These are phyloP conservation scores for Knufia fluminis DNA, from an alignment of 2,329 filamentous ascomycete genomes.

Conservation along the genomic window DNA sequence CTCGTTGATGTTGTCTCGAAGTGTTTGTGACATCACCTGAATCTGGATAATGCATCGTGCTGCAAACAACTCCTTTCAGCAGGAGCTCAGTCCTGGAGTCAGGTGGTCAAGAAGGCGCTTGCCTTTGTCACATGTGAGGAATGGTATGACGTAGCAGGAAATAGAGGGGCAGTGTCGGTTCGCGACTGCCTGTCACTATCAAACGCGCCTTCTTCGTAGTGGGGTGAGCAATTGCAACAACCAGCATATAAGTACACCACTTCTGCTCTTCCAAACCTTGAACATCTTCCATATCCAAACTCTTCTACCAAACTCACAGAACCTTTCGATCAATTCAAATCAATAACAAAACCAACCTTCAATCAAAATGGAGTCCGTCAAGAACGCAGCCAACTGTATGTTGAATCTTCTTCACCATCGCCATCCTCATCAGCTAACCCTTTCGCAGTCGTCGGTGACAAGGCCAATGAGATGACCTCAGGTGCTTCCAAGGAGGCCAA, in stretches of 20 bases:
- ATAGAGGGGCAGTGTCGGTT: constrained; percentile 1
- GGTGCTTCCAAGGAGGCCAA: constrained; percentile 59
- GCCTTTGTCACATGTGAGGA: neutral
- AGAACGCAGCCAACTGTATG: constrained; percentile 22
- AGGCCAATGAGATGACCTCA: constrained; percentile 47
- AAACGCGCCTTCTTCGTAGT: constrained; percentile 1
- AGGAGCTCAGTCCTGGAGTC: neutral
- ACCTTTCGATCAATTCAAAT: constrained; percentile 5
- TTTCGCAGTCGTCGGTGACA: constrained; percentile 49
- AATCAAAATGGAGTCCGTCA: constrained; percentile 22
- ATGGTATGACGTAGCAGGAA: neutral
- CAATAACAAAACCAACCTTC: constrained; percentile 7
- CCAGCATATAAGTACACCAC: neutral
- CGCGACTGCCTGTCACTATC: constrained; percentile 3
- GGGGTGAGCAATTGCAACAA: neutral
- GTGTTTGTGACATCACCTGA: neutral
- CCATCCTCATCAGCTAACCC: constrained; percentile 51
- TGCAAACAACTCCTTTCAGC: neutral
- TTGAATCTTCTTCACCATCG: constrained; percentile 1
- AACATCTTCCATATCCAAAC: constrained; percentile 1
- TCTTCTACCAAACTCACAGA: constrained; percentile 12
- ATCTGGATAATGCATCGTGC: neutral
- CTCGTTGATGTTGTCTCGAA: neutral
- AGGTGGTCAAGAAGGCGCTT: constrained; percentile 2
- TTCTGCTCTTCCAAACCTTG: neutral